Evolutionary conservation across 306 rosid genomes (phyloP), one percentile per base, ranked within the genome.

Genomic region (Dicorynia guianensis): DNA sequence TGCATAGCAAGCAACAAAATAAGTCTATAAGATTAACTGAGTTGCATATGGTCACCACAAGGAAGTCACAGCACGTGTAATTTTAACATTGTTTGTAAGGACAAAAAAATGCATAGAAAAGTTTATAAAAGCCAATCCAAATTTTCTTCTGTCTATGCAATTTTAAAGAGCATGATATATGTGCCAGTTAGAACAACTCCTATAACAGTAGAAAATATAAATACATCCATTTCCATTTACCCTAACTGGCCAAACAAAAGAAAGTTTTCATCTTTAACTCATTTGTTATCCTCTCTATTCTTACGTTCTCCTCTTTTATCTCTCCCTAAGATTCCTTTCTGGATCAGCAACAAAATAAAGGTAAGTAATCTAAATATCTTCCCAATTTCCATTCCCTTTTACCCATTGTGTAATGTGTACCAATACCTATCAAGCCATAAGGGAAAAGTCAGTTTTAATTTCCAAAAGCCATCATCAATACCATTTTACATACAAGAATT

Each of bases 401-500:
- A 33, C 44, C 63, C 35, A n/a, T n/a, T n/a, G n/a, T 38, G 15
- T n/a, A n/a, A n/a, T n/a, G 14, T 42, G 63, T 57, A 59, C 36
- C 35, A 58, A 17, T 53, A 25, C 44, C 67, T 52, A 65, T 67
- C 7, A 11, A 73, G 73, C 63, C 36, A 68, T 20, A 55, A 7
- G 63, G 63, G 55, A 76, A 74, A 42, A 69, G 42, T 25, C 17
- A 5, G 33, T n/a, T 40, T 39, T 55, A 59, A 34, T 69, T 68
- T 53, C n/a, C 44, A 10, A 40, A 72, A 71, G 9, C 56, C 63
- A 76, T 5, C 52, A 74, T 40, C 57, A 53, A 53, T 11, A 67
- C 42, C 49, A 58, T 57, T 34, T 48, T 17, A 19, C 52, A 18
- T 44, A 30, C 39, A 9, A 77, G 59, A 69, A 52, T n/a, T 19